Percentiles rank a stretch among this genome's conserved stretches.
Conservation (phyloP, 306 rosid genomes). For the Trifolium pratense region DNA sequence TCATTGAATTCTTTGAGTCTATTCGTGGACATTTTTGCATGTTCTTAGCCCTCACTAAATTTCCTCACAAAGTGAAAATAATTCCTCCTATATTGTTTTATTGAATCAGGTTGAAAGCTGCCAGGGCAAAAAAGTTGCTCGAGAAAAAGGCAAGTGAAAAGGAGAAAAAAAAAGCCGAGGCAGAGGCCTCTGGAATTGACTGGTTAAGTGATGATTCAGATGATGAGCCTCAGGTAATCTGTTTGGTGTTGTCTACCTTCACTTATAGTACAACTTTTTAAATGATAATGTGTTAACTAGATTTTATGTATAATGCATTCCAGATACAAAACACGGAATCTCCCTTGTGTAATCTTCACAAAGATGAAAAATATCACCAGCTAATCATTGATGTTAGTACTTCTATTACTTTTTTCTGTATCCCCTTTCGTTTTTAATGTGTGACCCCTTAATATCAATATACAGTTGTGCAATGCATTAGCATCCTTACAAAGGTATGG, state of each 20-base stretch:
- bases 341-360: constrained; percentile 68
- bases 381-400: constrained; percentile 76
- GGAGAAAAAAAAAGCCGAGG: constrained; percentile 75
- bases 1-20: neutral
- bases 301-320: constrained; percentile 39
- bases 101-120: constrained; percentile 71
- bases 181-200: constrained; percentile 74
- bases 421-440: constrained; percentile 14
- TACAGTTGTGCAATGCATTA: constrained; percentile 84
- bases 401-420: constrained; percentile 31
- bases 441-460: constrained; percentile 37
- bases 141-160: constrained; percentile 65
- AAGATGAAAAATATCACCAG: constrained; percentile 68
- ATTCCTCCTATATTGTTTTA: constrained; percentile 17
- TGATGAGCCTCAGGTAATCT: constrained; percentile 62
- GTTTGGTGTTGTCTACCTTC: constrained; percentile 13
- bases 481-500: constrained; percentile 74
- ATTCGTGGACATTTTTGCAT: constrained; percentile 8
- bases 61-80: neutral
- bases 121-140: constrained; percentile 76
- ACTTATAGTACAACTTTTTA: constrained; percentile 31
- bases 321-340: constrained; percentile 56
- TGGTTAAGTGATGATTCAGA: constrained; percentile 81
- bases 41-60: constrained; percentile 11
- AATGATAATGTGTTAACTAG: constrained; percentile 29